Conservation (phyloP, 768 basidiomycete genomes). For the Tulasnella sp. region DNA sequence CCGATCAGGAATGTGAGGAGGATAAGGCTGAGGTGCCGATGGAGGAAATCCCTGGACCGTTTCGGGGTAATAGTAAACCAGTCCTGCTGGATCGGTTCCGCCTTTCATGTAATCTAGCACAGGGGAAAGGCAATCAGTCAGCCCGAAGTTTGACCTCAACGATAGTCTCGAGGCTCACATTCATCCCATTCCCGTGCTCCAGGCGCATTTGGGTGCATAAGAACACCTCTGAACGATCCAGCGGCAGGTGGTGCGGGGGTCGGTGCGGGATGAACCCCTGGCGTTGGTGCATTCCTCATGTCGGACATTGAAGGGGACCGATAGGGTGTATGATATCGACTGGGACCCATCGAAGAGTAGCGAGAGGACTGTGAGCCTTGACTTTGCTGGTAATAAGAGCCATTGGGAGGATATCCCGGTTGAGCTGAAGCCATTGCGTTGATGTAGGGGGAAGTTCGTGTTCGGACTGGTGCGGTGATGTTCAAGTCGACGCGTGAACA, state of each 20-base stretch:
- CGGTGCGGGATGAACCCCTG: neutral
- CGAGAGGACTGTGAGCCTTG: neutral
- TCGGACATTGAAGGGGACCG: neutral
- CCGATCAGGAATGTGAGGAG: neutral
- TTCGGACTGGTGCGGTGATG: neutral
- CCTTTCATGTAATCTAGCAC: constrained; percentile 2
- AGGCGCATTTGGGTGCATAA: neutral
- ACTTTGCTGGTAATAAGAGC: neutral
- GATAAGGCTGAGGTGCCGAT: neutral
- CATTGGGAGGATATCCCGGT: neutral
- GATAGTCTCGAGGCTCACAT: neutral
- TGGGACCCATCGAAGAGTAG: neutral
- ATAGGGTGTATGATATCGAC: neutral
- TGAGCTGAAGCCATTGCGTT: neutral
- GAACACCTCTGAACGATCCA: constrained; percentile 2
- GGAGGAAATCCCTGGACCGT: neutral
- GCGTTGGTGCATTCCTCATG: neutral
- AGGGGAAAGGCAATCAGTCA: neutral
- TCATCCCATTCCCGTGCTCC: neutral
- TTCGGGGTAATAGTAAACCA: constrained; percentile 11
- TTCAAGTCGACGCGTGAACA: neutral
- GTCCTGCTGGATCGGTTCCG: constrained; percentile 10
- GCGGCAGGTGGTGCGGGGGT: neutral
- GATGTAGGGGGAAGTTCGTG: neutral
- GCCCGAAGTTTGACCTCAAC: neutral